Base-by-base conservation (phyloP, 1,139 yeast genomes). In the Wickerhamomyces sp. region DNA sequence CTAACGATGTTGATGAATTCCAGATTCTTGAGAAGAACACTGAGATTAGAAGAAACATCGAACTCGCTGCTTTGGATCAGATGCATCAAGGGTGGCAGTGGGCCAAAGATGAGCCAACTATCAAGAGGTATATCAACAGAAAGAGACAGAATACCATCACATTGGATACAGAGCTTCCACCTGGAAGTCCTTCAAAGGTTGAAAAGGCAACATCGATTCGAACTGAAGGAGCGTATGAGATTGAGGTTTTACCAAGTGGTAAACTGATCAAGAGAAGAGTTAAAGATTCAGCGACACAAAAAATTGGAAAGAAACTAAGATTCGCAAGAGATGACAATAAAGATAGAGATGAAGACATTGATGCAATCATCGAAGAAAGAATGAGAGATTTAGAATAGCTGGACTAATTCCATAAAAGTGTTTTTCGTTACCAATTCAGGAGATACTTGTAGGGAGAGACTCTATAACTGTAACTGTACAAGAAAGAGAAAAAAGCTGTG, bases 51-150 rank as follows among this genome's bases (percentile, higher is more conserved):
- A 76, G 78, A 52, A 71, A 78, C 36, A 75, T 94, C 55, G 98
- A 93, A 62, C 67, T 77, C 39, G 82, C 76, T 40, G 84, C 98
- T 0, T 84, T 73, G 57, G 71, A 71, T 31, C 95, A 90, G 52
- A 72, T 93, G 61, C 71, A 75, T 44, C 94, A 86, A 60, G 87
- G 96, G 2, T 89, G 96, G 97, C 76, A 76, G 1, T 80, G 83
- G 72, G 57, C 60, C 18, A 61, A 60, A 41, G 75, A 68, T 48
- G 65, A 66, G 14, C 57, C 65, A 41, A 56, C 65, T 4, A 39
- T 53, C 6, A 50, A 50, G 43, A 54, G 51, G 44, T 41, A 46
- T 23, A 41, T 52, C 33, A 46, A 47, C 42, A 52, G 60, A 42
- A 55, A 48, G 34, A 53, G 62, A 44, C 58, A 60, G 37, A 56